Evolutionary conservation across 768 basidiomycete species (phyloP), one percentile per base, ranked within the genome.

Genomic region (Chalciporus pseudorubinellus): DNA sequence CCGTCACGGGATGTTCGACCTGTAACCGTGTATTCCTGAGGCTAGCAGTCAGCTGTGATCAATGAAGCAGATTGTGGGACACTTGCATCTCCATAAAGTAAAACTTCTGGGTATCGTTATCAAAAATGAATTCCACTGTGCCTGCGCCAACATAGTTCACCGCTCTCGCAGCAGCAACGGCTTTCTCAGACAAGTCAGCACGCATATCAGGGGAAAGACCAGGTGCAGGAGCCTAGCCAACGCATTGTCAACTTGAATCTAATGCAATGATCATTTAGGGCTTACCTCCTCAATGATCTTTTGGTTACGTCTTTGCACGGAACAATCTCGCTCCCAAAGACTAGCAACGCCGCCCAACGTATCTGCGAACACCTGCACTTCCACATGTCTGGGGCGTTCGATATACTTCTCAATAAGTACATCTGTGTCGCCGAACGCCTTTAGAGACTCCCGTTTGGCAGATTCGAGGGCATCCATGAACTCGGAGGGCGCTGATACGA

Each of bases 81-180:
- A 63, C 85, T 46, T 58, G 85, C 91, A 95, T 95, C 70, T 97
- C 94, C 93, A 95, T 95, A 65, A 97, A 97, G 63, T 85, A 97
- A 68, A 95, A 95, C 52, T 82, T 77, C 50, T 81, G 71, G 8
- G 88, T 89, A 65, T 94, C 87, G 55, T 92, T 94, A 66, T 98
- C 94, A 57, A 95, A 92, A 57, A 98, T 95, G 61, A 98, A 97
- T 66, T 98, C 94, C n/a, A 95, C 90, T 0, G 92, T 94, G 4
- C 92, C 92, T 10, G 92, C 92, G 28, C 92, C 92, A 28, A 91
- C 85, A 62, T 98, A 98, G 52, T 85, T 78, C 42, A 98, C 94
- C 4, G 95, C 94, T 64, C 79, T 83, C 6, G 94, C 93, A n/a
- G 95, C 94, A 42, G 89, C 91, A 20, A 95, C 80, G 3, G 95